phyloP scores from a whole-genome alignment of 139 green algal species.

The Volvox reticuliferus region DNA sequence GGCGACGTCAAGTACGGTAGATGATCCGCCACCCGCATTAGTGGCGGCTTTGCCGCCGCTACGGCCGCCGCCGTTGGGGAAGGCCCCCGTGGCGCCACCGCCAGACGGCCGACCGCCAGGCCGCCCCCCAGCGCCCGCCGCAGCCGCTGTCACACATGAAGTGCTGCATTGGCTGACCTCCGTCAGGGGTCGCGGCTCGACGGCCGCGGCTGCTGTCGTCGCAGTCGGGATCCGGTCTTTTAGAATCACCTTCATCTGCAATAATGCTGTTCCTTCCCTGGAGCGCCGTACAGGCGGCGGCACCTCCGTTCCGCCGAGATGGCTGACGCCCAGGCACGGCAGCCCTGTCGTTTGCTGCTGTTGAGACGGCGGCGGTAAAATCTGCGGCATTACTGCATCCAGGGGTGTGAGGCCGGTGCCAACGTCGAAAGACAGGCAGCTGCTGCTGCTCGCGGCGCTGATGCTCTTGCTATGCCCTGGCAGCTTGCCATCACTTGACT shows the following conservation, averaged over 20 bases:
- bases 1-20: slow-evolving; percentile 12
- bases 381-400: too few relatives aligned
- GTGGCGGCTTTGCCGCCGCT: background rate
- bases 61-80: background rate
- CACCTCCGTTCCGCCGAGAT: slow-evolving; percentile 32
- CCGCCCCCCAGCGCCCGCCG: background rate
- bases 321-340: background rate
- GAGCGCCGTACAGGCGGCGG: slow-evolving; percentile 17
- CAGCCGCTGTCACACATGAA: background rate
- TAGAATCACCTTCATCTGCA: background rate
- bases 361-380: background rate
- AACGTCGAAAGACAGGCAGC: background rate
- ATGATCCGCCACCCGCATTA: background rate
- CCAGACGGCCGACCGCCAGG: background rate
- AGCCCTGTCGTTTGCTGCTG: background rate
- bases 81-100: background rate
- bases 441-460: slow-evolving; percentile 20
- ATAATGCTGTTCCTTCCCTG: background rate
- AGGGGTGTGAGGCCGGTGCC: background rate
- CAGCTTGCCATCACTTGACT: background rate
- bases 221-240: background rate
- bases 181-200: background rate
- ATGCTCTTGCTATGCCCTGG: slow-evolving; percentile 31
- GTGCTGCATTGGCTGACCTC: background rate
- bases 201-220: background rate